Evolutionary conservation across 768 basidiomycete species (phyloP), one percentile per base, ranked within the genome.

Genomic region (Calocybe gangraenosa): DNA sequence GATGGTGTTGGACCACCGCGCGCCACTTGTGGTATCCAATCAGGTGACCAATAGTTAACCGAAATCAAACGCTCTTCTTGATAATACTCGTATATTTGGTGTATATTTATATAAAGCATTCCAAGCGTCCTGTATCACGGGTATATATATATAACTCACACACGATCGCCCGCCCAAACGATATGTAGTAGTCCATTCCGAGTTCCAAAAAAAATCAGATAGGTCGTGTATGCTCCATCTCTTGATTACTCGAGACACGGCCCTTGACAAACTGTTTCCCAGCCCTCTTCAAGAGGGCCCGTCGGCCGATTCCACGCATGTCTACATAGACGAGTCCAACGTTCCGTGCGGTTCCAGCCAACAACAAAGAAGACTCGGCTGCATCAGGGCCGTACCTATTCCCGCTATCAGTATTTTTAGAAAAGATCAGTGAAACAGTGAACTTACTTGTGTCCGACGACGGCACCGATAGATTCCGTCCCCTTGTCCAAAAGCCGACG

Each of bases 291-390:
- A 91, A 61, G 42, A 91, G 60, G 10, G 86, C 87, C 37, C 77
- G 68, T 46, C 85, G 68, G 7, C 85, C 87, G 30, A 91, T 77
- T 0, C 87, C 86, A 1, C 73, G 64, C 69, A 84, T 73, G 59
- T 90, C 87, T 32, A 90, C 74, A 62, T 89, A 91, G 17, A 91
- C 82, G 30, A 89, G 67, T 3, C 75, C 82, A 10, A 87, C 78
- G 62, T 90, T 89, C 49, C 77, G 69, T 25, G 81, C 82, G 0
- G 82, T 79, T 7, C 79, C 81, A 5, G 82, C 77, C 46, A 83
- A 65, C 42, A 85, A 64, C 39, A 73, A 61, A 1, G 81, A 78
- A 15, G 73, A 78, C 36, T 80, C 69, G 8, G 71, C 82, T 6
- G 81, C 83, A 40, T 84, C 79, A 0, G 74, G 58, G 2, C 87